Conservation (phyloP, 768 basidiomycete genomes). For the Paxillus ammoniavirescens region DNA sequence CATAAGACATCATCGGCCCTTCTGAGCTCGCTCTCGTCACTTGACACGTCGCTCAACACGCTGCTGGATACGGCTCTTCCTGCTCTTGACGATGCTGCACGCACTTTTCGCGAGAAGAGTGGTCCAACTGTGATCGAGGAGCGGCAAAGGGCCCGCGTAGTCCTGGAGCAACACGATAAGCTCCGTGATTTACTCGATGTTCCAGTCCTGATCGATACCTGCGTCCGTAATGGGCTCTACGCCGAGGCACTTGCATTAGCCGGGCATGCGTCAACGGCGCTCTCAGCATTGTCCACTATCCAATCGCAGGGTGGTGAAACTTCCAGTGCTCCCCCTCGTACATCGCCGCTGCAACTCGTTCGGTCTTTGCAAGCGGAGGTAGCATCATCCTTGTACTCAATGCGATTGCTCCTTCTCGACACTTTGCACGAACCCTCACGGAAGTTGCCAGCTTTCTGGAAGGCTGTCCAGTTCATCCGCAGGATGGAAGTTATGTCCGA, state of each 20-base stretch:
- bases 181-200: slow-evolving; percentile 89
- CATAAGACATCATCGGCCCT: slow-evolving; percentile 78
- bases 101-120: slow-evolving; percentile 70
- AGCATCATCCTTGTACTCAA: slow-evolving; percentile 57
- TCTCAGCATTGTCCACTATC: slow-evolving; percentile 35
- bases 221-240: slow-evolving; percentile 90
- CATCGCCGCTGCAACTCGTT: slow-evolving; percentile 23
- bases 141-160: slow-evolving; percentile 71
- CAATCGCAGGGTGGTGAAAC: slow-evolving; percentile 33
- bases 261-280: slow-evolving; percentile 60
- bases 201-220: slow-evolving; percentile 88
- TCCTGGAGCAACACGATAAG: slow-evolving; percentile 95
- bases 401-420: slow-evolving; percentile 75
- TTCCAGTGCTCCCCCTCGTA: slow-evolving; percentile 45
- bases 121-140: slow-evolving; percentile 67
- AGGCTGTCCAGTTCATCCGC: slow-evolving; percentile 83
- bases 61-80: slow-evolving; percentile 71
- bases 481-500: slow-evolving; percentile 77
- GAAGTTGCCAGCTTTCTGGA: slow-evolving; percentile 88
- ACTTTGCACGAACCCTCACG: slow-evolving; percentile 77
- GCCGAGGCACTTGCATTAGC: slow-evolving; percentile 87
- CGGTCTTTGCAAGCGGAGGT: slow-evolving; percentile 65
- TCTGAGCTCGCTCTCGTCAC: slow-evolving; percentile 65
- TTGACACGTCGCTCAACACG: slow-evolving; percentile 70
- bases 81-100: slow-evolving; percentile 69